phyloP scores from a whole-genome alignment of 1,284 basidiomycete genomes.

The Erythrobasidium hasegawianum region DNA sequence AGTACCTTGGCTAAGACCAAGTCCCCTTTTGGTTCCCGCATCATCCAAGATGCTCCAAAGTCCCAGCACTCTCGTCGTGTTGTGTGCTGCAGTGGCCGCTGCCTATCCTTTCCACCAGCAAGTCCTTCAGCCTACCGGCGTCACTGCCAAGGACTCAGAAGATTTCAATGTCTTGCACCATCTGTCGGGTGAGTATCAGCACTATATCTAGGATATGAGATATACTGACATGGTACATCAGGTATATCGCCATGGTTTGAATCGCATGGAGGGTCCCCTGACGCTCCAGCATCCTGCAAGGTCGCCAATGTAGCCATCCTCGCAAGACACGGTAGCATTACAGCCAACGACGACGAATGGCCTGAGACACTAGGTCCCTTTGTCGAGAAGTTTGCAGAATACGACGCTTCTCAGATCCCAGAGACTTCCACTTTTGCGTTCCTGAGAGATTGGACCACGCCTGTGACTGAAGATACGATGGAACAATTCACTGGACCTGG shows the following conservation, averaged over 20 bases:
- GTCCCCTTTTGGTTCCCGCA: too few relatives aligned
- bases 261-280: too few relatives aligned
- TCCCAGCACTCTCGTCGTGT: too few relatives aligned
- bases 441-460: conserved; percentile 49
- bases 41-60: background rate
- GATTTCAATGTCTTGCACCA: conserved; percentile 32
- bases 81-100: background rate
- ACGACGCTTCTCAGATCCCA: conserved; percentile 35
- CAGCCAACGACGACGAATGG: conserved; percentile 53
- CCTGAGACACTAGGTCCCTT: conserved; percentile 52
- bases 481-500: conserved; percentile 60
- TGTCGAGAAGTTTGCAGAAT: conserved; percentile 47
- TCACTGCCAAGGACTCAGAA: background rate
- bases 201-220: too few relatives aligned
- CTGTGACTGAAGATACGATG: conserved; percentile 64
- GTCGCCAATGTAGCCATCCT: conserved; percentile 42
- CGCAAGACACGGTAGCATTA: conserved; percentile 50
- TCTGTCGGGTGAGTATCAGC: conserved; percentile 17
- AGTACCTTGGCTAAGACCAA: too few relatives aligned
- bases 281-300: too few relatives aligned
- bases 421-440: conserved; percentile 47
- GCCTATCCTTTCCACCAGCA: conserved; percentile 9
- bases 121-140: conserved; percentile 1
- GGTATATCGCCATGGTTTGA: conserved; percentile 31
- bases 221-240: background rate